Percentiles rank a stretch among this genome's conserved stretches.
Conservation (phyloP, 2,329 filamentous ascomycete species). For the Ascocoryne sarcoides region DNA sequence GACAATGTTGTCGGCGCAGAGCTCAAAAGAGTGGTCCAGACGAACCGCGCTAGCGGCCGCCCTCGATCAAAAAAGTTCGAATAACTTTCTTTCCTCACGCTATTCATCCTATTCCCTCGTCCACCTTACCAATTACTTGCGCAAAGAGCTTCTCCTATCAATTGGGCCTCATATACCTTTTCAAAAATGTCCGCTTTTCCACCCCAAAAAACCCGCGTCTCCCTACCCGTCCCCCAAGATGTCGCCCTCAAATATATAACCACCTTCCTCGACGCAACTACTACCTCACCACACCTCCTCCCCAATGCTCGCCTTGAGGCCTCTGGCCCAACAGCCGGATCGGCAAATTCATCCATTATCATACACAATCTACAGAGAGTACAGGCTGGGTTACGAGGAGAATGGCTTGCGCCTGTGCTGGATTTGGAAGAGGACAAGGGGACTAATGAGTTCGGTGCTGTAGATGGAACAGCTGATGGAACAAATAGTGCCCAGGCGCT, state of each 20-base stretch:
- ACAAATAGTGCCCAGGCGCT: conserved; percentile 16
- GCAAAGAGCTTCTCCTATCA: background rate
- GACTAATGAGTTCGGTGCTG: conserved; percentile 13
- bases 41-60: background rate
- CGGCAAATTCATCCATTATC: conserved; percentile 31
- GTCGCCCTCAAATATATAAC: conserved; percentile 26
- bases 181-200: conserved; percentile 26
- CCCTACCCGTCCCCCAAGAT: conserved; percentile 21
- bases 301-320: conserved; percentile 28
- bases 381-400: conserved; percentile 42
- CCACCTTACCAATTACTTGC: too few species aligned
- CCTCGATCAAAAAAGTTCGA: background rate
- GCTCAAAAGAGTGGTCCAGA: background rate
- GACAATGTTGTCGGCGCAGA: background rate
- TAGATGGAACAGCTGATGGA: conserved; percentile 20
- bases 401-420: conserved; percentile 36
- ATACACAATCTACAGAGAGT: conserved; percentile 45
- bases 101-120: too few species aligned
- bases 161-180: background rate
- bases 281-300: conserved; percentile 22
- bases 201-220: conserved; percentile 20
- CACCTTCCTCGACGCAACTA: conserved; percentile 22
- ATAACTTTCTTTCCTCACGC: background rate
- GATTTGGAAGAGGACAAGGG: conserved; percentile 31
- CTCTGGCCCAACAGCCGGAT: conserved; percentile 24